Percentiles rank a stretch among this genome's conserved stretches.
These are phyloP conservation scores for Brachypodium distachyon DNA, from an alignment of 202 grass and related monocot genomes.

Conservation along the genomic window DNA sequence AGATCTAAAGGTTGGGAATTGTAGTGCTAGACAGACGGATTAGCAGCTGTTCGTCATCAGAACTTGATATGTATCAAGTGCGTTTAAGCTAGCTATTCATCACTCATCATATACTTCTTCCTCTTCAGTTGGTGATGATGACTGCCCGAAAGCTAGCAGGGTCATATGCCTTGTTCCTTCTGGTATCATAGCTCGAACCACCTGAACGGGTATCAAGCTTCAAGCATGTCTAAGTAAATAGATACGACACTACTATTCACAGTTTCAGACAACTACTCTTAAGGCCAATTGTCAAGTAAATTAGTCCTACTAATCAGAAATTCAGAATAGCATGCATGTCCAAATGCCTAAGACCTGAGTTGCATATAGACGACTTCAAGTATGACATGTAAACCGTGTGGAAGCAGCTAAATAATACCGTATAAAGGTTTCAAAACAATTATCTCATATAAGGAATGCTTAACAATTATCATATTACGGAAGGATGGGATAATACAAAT, in stretches of 20 bases:
- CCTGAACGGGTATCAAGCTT: conserved; percentile 23
- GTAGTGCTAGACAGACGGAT: background rate
- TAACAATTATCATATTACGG: background rate
- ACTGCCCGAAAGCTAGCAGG: conserved; percentile 70
- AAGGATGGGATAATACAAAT: background rate
- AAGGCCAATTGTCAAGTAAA: too few species aligned
- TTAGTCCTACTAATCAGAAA: too few species aligned
- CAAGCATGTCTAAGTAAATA: background rate
- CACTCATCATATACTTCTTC: conserved; percentile 47
- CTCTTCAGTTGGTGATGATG: conserved; percentile 39
- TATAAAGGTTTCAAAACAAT: background rate
- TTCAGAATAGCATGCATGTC: too few species aligned
- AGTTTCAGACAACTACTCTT: too few species aligned
- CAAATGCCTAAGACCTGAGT: too few species aligned
- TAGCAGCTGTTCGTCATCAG: background rate
- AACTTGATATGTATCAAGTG: too few species aligned
- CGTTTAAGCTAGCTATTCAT: too few species aligned
- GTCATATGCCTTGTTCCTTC: conserved; percentile 73
- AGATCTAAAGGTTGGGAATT: background rate
- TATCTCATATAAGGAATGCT: background rate
- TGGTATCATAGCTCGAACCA: conserved; percentile 66
- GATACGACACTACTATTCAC: background rate
- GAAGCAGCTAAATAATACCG: background rate
- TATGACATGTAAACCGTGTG: background rate
- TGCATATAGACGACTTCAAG: background rate